These are phyloP conservation scores for Verticillium tricorpus DNA, from an alignment of 2,329 filamentous ascomycete genomes.

Conservation along the genomic window DNA sequence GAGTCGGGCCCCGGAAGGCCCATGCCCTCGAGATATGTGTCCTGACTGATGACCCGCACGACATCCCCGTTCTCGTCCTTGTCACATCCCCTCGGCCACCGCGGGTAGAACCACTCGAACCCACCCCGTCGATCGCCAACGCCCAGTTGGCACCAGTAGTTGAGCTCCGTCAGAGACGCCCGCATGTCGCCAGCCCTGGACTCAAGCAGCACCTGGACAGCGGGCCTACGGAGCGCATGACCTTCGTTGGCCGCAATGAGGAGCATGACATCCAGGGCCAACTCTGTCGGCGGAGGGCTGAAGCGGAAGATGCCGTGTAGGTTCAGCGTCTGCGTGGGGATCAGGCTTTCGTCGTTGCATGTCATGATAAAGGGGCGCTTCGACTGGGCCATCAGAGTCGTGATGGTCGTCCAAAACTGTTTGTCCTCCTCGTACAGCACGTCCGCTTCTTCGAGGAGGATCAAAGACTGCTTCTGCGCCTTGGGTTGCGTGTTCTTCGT, in stretches of 20 bases:
- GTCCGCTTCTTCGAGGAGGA: conserved; percentile 91
- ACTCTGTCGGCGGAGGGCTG: conserved; percentile 56
- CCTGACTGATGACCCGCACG: conserved; percentile 74
- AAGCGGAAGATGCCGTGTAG: conserved; percentile 83
- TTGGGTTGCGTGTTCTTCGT: conserved; percentile 18
- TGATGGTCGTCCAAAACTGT: conserved; percentile 84
- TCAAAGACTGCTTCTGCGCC: conserved; percentile 86
- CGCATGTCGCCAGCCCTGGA: conserved; percentile 70
- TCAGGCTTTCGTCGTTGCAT: conserved; percentile 83
- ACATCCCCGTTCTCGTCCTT: conserved; percentile 61
- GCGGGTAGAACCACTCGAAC: conserved; percentile 81
- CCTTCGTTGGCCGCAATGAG: conserved; percentile 85
- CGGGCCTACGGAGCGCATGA: conserved; percentile 65
- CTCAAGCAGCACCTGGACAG: conserved; percentile 66
- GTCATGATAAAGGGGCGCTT: conserved; percentile 93
- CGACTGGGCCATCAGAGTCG: conserved; percentile 73
- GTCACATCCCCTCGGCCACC: conserved; percentile 70
- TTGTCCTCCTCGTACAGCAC: conserved; percentile 93
- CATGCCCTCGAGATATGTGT: conserved; percentile 75
- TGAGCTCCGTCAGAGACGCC: conserved; percentile 75
- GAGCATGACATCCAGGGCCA: conserved; percentile 76
- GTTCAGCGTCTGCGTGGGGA: conserved; percentile 71
- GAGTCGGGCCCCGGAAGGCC: conserved; percentile 67
- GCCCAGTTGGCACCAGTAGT: conserved; percentile 96
- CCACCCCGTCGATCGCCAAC: conserved; percentile 86